These are phyloP conservation scores for Neurospora sp. DNA, from an alignment of 495 filamentous ascomycete genomes.

Conservation along the genomic window DNA sequence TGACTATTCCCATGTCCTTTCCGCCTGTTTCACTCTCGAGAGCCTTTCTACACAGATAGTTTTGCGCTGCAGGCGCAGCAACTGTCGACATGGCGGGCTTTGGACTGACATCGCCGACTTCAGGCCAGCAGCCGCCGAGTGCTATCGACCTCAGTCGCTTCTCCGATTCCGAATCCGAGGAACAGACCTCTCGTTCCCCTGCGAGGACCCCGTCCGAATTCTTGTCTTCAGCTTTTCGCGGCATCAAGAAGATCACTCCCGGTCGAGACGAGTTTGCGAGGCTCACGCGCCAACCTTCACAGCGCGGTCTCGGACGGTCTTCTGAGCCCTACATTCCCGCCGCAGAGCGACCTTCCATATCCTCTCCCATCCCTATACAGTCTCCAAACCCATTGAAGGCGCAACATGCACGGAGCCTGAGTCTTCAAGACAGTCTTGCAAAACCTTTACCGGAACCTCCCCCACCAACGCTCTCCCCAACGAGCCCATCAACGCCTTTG, in stretches of 20 bases:
- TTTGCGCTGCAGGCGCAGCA: conserved; percentile 6
- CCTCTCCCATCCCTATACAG: conserved; percentile 16
- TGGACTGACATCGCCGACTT: conserved; percentile 20
- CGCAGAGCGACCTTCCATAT: conserved; percentile 13
- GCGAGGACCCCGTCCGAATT: conserved; percentile 30
- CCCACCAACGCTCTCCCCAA: conserved; percentile 28
- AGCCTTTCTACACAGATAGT: not conserved
- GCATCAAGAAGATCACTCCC: conserved; percentile 38
- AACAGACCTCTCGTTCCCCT: conserved; percentile 20
- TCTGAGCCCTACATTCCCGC: conserved; percentile 12
- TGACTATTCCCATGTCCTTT: not conserved
- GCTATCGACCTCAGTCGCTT: conserved; percentile 17
- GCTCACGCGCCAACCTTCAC: conserved; percentile 23
- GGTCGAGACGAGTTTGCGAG: conserved; percentile 27
- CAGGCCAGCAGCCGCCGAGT: conserved; percentile 17
- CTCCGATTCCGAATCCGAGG: conserved; percentile 31
- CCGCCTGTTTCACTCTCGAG: not conserved
- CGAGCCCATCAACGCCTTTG: conserved; percentile 24
- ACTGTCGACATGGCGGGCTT: conserved; percentile 17
- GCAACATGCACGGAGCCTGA: conserved; percentile 40
- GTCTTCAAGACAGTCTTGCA: conserved; percentile 38
- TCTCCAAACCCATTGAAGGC: conserved; percentile 8
- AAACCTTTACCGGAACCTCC: conserved; percentile 43
- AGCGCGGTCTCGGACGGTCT: conserved; percentile 19
- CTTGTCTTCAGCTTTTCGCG: conserved; percentile 38